Evolutionary conservation across 768 basidiomycete species (phyloP).

Genomic region (Leucosporidium creatinivorum): DNA sequence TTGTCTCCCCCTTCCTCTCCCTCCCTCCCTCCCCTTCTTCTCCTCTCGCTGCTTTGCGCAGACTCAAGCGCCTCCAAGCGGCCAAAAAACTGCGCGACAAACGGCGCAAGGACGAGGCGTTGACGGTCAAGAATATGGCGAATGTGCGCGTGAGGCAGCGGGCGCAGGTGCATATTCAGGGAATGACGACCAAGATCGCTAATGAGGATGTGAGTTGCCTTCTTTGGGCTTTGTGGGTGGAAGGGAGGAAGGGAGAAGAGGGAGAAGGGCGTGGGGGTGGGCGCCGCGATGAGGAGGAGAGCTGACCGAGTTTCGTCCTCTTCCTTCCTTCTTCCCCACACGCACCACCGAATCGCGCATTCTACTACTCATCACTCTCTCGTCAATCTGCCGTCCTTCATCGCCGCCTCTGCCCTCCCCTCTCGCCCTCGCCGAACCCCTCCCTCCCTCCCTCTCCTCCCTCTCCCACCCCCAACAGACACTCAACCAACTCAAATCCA

Average conservation of each 20-base stretch:
- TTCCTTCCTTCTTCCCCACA: no score
- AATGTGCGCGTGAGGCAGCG: slow-evolving; percentile 96
- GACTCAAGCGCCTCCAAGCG: slow-evolving; percentile 80
- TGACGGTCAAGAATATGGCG: slow-evolving; percentile 75
- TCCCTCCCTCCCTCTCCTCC: no score
- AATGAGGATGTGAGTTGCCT: slow-evolving; percentile 76
- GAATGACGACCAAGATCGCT: slow-evolving; percentile 84
- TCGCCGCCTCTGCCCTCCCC: no score
- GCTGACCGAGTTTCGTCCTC: not conserved
- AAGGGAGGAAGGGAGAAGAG: not conserved
- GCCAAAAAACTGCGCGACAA: slow-evolving; percentile 92
- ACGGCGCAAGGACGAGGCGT: slow-evolving; percentile 84
- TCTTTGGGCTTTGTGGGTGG: not conserved
- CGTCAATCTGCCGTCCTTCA: no score
- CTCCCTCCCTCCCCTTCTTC: no score
- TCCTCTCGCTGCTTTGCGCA: slow-evolving; percentile 40
- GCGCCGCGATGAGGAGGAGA: not conserved
- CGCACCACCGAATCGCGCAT: no score
- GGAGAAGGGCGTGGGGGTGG: not conserved
- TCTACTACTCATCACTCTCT: no score
- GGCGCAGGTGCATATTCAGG: slow-evolving; percentile 91
- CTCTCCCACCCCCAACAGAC: slow-evolving; percentile 49
- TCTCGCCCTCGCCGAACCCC: no score
- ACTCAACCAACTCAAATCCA: slow-evolving; percentile 82
- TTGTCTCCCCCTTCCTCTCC: no score